These are phyloP conservation scores for Tetraselmis chui DNA, from an alignment of 139 green algal genomes.

Conservation along the genomic window DNA sequence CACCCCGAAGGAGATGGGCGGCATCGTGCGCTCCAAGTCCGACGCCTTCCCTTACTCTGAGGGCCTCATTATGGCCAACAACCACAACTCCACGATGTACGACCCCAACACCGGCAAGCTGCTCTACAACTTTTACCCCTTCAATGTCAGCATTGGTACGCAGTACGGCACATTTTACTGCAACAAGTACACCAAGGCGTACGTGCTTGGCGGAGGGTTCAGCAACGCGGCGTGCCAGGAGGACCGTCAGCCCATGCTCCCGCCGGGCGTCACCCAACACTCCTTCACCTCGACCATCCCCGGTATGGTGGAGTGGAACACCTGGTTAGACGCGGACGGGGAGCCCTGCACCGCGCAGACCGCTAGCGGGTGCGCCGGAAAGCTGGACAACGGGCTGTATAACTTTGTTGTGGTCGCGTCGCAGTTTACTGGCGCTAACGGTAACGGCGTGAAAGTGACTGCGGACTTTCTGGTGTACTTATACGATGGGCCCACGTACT, in stretches of 20 bases:
- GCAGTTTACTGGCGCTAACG: neutral
- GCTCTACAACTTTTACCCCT: neutral
- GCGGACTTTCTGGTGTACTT: constrained; percentile 30
- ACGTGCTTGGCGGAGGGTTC: neutral
- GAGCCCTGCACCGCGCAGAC: neutral
- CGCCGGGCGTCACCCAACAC: neutral
- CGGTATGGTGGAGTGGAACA: constrained; percentile 16
- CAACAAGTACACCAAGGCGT: constrained; percentile 3
- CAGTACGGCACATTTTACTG: neutral
- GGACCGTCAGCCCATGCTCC: neutral
- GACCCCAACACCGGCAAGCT: constrained; percentile 4
- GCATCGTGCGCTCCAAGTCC: constrained; percentile 9
- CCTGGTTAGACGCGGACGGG: neutral
- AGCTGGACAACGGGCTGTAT: constrained; percentile 19
- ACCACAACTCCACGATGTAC: neutral
- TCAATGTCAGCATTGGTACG: neutral
- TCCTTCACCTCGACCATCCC: constrained; percentile 9
- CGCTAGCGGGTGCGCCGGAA: neutral
- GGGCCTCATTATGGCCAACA: neutral
- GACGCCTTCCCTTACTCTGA: constrained; percentile 14
- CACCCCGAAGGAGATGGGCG: constrained; percentile 15
- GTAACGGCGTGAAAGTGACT: constrained; percentile 4
- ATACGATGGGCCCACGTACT: constrained; percentile 16
- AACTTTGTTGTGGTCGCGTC: constrained; percentile 22
- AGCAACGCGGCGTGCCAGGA: neutral